Evolutionary conservation across 306 rosid species (phyloP).

Genomic region (Rosa lucieae): DNA sequence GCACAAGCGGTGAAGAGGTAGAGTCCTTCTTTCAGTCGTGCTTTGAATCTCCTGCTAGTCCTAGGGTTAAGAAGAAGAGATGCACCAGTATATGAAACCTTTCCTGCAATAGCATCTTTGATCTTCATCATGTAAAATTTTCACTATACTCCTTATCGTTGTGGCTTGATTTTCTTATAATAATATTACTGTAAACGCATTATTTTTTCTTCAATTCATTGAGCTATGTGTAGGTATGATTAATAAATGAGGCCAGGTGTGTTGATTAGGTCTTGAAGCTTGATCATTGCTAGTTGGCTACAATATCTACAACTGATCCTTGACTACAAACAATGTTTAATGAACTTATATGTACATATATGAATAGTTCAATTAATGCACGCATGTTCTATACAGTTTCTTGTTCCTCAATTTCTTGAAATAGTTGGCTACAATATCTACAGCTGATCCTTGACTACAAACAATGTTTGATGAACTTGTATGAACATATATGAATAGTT

Average conservation of each 20-base stretch:
- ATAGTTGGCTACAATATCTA: background rate
- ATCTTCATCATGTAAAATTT: background rate
- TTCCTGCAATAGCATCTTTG: background rate
- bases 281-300: background rate
- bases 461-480: no score
- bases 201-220: background rate
- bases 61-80: conserved; percentile 42
- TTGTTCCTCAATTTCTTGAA: background rate
- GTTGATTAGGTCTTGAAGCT: background rate
- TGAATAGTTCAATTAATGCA: background rate
- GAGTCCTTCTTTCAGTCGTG: conserved; percentile 52
- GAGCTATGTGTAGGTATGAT: background rate
- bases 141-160: background rate
- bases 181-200: background rate
- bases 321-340: background rate
- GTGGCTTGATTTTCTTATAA: background rate
- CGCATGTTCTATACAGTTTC: background rate
- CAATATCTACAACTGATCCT: background rate
- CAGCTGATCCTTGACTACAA: no score
- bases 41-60: conserved; percentile 1
- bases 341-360: no score
- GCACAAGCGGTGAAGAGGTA: conserved; percentile 43
- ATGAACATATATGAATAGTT: no score
- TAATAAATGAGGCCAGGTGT: background rate
- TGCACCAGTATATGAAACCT: conserved; percentile 35